Evolutionary conservation across 169 alveolate species (phyloP).

Genomic region (Plasmodium gaboni): DNA sequence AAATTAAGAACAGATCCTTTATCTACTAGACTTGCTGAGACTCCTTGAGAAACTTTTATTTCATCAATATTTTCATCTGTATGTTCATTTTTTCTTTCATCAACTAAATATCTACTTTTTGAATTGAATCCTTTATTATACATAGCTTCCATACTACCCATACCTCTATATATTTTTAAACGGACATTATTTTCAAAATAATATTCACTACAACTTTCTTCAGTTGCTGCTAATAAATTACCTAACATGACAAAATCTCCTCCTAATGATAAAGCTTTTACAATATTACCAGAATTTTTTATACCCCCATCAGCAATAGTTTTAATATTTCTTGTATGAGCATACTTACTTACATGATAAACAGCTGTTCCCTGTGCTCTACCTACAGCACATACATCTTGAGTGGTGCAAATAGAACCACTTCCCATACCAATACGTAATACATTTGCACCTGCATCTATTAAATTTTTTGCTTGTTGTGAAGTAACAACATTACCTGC

Average conservation of each 20-base stretch:
- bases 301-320: slow-evolving; percentile 97
- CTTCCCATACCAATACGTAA: slow-evolving; percentile 95
- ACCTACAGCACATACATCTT: slow-evolving; percentile 93
- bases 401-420: slow-evolving; percentile 97
- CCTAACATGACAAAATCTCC: slow-evolving; percentile 95
- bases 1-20: slow-evolving; percentile 89
- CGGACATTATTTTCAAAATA: slow-evolving; percentile 90
- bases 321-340: slow-evolving; percentile 87
- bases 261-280: slow-evolving; percentile 94
- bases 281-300: slow-evolving; percentile 93
- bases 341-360: slow-evolving; percentile 92
- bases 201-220: slow-evolving; percentile 95
- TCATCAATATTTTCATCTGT: slow-evolving; percentile 79
- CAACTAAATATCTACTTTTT: slow-evolving; percentile 76
- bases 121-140: slow-evolving; percentile 70
- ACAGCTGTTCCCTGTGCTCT: slow-evolving; percentile 95
- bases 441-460: slow-evolving; percentile 92
- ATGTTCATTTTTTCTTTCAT: slow-evolving; percentile 39
- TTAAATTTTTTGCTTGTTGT: slow-evolving; percentile 90
- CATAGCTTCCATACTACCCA: slow-evolving; percentile 92
- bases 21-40: slow-evolving; percentile 90
- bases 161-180: slow-evolving; percentile 91
- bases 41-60: slow-evolving; percentile 90
- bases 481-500: slow-evolving; percentile 96
- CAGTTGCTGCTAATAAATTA: slow-evolving; percentile 94